Conservation (phyloP, 495 filamentous ascomycete species). For the Penicillium riverlandense region DNA sequence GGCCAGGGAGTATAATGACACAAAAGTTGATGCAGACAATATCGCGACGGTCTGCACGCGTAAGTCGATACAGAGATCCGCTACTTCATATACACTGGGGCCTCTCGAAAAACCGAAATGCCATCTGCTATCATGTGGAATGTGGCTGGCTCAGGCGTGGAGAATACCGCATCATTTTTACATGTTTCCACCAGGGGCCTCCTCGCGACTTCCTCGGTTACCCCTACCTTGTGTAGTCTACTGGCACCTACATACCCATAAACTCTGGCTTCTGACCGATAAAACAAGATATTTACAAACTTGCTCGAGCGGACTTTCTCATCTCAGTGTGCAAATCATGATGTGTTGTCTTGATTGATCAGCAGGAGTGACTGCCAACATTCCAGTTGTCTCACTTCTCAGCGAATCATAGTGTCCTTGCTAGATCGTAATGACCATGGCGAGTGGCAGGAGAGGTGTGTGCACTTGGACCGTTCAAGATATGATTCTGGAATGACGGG, state of each 20-base stretch:
- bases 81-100: conserved; percentile 8
- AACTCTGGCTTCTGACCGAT: neutral
- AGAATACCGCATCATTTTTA: neutral
- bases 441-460: neutral
- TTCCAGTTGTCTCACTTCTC: conserved; percentile 5
- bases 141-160: conserved; percentile 1
- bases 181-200: neutral
- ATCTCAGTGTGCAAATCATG: neutral
- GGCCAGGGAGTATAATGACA: neutral
- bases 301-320: no score
- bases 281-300: neutral
- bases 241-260: neutral
- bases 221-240: neutral
- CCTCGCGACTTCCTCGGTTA: neutral
- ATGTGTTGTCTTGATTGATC: conserved; percentile 2
- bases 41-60: neutral
- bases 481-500: conserved; percentile 6
- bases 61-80: neutral
- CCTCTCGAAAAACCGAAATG: conserved; percentile 1
- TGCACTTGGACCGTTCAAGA: neutral
- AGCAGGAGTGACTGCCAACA: conserved; percentile 7
- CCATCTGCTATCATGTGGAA: conserved; percentile 10
- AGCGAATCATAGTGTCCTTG: neutral
- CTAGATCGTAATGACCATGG: conserved; percentile 14
- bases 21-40: no score